Conservation (phyloP, 306 rosid species). For the Citrullus mucosospermus region DNA sequence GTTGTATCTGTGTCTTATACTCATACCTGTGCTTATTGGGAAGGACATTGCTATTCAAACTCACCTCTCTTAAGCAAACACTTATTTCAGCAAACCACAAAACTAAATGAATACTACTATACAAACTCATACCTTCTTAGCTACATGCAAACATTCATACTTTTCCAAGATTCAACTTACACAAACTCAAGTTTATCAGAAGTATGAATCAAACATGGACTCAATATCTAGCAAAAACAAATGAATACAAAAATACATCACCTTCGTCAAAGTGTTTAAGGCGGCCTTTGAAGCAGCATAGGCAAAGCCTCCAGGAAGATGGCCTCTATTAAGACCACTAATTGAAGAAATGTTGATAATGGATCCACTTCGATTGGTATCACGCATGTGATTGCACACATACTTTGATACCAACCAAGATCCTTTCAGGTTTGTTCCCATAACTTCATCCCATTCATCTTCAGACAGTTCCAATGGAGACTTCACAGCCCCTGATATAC, state of each 20-base stretch:
- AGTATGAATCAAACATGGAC: background rate
- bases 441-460: slow-evolving; percentile 51
- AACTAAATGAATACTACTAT: no score
- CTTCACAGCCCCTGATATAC: slow-evolving; percentile 34
- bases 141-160: background rate
- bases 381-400: slow-evolving; percentile 42
- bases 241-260: slow-evolving; percentile 3
- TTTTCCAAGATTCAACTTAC: background rate
- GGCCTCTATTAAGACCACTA: slow-evolving; percentile 43
- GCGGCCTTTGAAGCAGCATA: slow-evolving; percentile 52
- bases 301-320: slow-evolving; percentile 44
- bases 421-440: slow-evolving; percentile 52
- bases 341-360: slow-evolving; percentile 60
- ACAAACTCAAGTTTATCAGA: background rate
- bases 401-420: slow-evolving; percentile 65
- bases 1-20: background rate
- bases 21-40: no score
- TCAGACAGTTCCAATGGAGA: slow-evolving; percentile 44
- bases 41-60: background rate
- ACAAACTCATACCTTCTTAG: background rate
- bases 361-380: slow-evolving; percentile 36
- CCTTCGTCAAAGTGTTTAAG: slow-evolving; percentile 43
- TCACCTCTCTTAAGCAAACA: background rate
- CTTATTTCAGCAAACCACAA: background rate
- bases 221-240: background rate